Conservation (phyloP, 257 asterid genomes). For the Osmanthus fragrans region DNA sequence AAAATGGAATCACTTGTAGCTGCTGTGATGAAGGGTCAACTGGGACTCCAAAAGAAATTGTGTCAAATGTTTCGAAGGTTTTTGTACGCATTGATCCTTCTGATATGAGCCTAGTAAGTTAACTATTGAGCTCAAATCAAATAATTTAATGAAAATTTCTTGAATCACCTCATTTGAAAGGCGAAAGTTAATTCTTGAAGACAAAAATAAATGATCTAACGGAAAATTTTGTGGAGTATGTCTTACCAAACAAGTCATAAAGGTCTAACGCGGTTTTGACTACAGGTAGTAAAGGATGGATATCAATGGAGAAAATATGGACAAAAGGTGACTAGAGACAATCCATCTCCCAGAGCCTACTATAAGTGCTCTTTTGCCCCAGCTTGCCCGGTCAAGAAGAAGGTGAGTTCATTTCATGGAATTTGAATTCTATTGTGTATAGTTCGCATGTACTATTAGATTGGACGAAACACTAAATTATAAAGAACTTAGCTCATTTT, state of each 20-base stretch:
- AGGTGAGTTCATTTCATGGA: slow-evolving; percentile 38
- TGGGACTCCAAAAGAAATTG: slow-evolving; percentile 44
- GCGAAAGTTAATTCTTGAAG: too few species aligned
- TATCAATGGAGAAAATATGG: slow-evolving; percentile 87
- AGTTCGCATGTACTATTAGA: too few species aligned
- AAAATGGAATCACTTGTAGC: slow-evolving; percentile 17
- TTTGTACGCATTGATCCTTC: slow-evolving; percentile 52
- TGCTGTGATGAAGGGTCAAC: slow-evolving; percentile 38
- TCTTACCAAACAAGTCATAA: background rate
- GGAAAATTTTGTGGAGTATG: too few species aligned
- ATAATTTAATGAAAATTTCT: background rate
- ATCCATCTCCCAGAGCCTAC: slow-evolving; percentile 89
- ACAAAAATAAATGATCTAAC: background rate
- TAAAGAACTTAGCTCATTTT: background rate
- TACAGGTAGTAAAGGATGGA: slow-evolving; percentile 75
- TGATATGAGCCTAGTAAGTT: slow-evolving; percentile 58
- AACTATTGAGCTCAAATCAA: background rate
- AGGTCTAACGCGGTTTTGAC: background rate
- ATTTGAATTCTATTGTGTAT: background rate
- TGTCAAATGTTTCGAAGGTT: slow-evolving; percentile 51
- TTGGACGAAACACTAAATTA: background rate
- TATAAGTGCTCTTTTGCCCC: slow-evolving; percentile 78
- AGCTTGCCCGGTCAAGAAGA: slow-evolving; percentile 76
- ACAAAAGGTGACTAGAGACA: slow-evolving; percentile 78
- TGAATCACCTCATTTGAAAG: background rate